Base-by-base conservation (phyloP, 2,329 filamentous ascomycete genomes). In the Stachybotrys chartarum region DNA sequence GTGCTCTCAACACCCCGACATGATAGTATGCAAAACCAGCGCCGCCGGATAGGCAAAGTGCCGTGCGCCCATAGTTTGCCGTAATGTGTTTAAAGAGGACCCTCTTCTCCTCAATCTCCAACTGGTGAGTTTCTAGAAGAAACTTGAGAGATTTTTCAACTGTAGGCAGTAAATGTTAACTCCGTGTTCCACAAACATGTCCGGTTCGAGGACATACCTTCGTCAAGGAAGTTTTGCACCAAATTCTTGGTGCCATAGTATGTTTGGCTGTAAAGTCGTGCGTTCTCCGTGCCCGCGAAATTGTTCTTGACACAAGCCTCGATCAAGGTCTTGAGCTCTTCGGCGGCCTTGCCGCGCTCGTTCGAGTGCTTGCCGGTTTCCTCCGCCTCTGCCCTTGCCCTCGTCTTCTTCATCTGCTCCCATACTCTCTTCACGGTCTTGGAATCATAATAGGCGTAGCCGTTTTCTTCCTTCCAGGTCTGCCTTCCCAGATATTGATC, bases 291-390 rank as follows among this genome's bases (percentile, higher is more conserved):
- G 0, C 94, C 94, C 17, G 90, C 91, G 72, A 97, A 99, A 68
- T 99, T 97, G 72, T 92, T 96, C 80, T 97, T 99, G 63, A 97
- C 88, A 68, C 92, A 97, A 14, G 90, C 90, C 74, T 96, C 91
- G 18, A 95, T 77, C 57, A 97, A 73, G 1, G 81, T 80, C 58
- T 85, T 87, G 54, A 99, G 78, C 54, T 94, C 90, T 59, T 93
- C 87, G 3, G 91, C 76, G 0, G 86, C 79, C 56, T 80, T 75
- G 52, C 73, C 68, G 8, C 72, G 68, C 57, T 65, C 71, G 50
- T 60, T 52, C 4, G 75, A 68, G 30, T 71, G 68, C 5, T 66
- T 66, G 42, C 75, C 74, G 12, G 65, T 68, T 53, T 78, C 73
- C 62, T 80, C 72, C 10, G 69, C 67, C 69, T 88, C 83, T 1